phyloP scores from a whole-genome alignment of 139 green algal species.

The Micractinium sp. region DNA sequence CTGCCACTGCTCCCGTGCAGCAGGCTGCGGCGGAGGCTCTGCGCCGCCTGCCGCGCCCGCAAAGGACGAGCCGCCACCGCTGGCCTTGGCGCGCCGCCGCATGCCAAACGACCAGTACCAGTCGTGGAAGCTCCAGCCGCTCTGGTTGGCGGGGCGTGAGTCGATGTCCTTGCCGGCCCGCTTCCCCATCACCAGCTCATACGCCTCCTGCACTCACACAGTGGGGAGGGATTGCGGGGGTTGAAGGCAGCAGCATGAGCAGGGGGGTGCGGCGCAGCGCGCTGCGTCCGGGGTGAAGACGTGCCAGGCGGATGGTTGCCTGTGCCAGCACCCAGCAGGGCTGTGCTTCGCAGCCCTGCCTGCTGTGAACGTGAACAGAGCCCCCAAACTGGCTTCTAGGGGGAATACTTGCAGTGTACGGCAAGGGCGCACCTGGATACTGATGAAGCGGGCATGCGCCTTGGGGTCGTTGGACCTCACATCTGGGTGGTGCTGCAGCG shows the following conservation, averaged over 20 bases:
- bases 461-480: slow-evolving; percentile 4
- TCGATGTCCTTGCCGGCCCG: slow-evolving; percentile 33
- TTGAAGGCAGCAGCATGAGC: not conserved
- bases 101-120: slow-evolving; percentile 51
- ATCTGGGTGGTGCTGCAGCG: slow-evolving; percentile 45
- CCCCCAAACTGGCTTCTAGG: not conserved
- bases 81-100: slow-evolving; percentile 20
- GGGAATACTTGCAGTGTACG: not conserved
- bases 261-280: not conserved
- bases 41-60: not conserved
- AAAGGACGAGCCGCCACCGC: no score
- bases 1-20: slow-evolving; percentile 22
- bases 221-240: no score
- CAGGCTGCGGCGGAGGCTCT: not conserved
- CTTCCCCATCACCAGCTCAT: slow-evolving; percentile 48
- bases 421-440: slow-evolving; percentile 12
- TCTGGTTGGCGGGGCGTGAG: not conserved
- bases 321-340: not conserved
- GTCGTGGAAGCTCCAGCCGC: slow-evolving; percentile 51
- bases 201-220: slow-evolving; percentile 39
- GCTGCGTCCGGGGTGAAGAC: no score
- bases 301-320: no score
- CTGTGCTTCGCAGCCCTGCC: not conserved
- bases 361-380: not conserved
- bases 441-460: slow-evolving; percentile 39